These are phyloP conservation scores for Cladosporium oxysporum DNA, from an alignment of 2,329 filamentous ascomycete species.

Conservation along the genomic window DNA sequence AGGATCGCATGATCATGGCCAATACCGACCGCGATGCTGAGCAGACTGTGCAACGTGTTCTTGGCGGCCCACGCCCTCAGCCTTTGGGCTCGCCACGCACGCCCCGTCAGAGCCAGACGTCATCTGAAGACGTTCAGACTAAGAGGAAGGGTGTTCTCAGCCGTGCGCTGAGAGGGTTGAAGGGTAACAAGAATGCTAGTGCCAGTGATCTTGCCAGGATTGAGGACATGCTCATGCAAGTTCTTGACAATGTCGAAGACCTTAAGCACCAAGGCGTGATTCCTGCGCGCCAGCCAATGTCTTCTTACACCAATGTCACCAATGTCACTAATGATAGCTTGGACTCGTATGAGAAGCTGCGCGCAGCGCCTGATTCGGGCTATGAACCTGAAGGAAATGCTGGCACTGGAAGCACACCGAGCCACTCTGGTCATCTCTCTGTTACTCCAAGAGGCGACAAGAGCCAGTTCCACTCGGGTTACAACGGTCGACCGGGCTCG, in stretches of 20 bases:
- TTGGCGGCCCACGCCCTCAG: slow-evolving; percentile 83
- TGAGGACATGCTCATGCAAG: slow-evolving; percentile 69
- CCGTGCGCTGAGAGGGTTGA: slow-evolving; percentile 83
- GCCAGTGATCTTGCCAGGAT: slow-evolving; percentile 64
- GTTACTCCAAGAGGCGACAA: slow-evolving; percentile 32
- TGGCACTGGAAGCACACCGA: slow-evolving; percentile 71
- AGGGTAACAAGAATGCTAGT: slow-evolving; percentile 78
- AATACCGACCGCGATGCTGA: slow-evolving; percentile 87
- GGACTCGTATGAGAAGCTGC: slow-evolving; percentile 69
- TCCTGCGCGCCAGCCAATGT: slow-evolving; percentile 24
- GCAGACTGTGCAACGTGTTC: slow-evolving; percentile 75
- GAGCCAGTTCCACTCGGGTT: slow-evolving; percentile 50
- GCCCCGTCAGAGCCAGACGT: slow-evolving; percentile 51
- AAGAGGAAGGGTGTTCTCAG: slow-evolving; percentile 96
- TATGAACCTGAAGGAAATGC: slow-evolving; percentile 84
- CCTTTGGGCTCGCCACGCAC: slow-evolving; percentile 65
- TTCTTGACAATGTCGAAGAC: slow-evolving; percentile 86
- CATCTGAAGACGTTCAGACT: slow-evolving; percentile 60
- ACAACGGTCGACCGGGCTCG: slow-evolving; percentile 57
- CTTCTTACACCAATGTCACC: slow-evolving; percentile 24
- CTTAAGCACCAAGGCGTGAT: slow-evolving; percentile 43
- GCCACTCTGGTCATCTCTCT: slow-evolving; percentile 71
- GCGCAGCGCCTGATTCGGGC: slow-evolving; percentile 68
- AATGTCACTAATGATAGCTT: slow-evolving; percentile 48
- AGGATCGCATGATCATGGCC: slow-evolving; percentile 85